Base-by-base conservation (phyloP, 1,139 yeast species). In the Pichia sp. region DNA sequence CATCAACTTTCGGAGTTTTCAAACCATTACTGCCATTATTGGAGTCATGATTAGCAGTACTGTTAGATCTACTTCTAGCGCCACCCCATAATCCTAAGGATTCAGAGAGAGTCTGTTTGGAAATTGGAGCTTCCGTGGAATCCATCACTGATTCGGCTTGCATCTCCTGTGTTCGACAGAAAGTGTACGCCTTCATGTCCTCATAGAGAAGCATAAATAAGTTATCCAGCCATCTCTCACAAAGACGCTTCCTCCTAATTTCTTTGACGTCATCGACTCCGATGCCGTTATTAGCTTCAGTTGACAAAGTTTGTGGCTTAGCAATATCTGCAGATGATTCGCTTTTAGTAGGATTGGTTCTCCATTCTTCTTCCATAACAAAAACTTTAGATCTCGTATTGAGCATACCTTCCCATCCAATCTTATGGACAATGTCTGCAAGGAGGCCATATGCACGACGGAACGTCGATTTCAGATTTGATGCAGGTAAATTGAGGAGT, bases 211-310 rank as follows among this genome's bases (percentile, higher is more conserved):
- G 58, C 79, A 73, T 74, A 50, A 74, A 74, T 44, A 74, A 60
- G 52, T 74, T 73, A 53, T 74, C 81, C 41, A 74, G 62, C 81
- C 81, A 74, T 49, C 79, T 64, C 53, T 74, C 80, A 60, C 81
- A 74, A 38, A 74, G 62, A 45, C 79, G 58, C 48, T 74, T 74
- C 52, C 65, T 68, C 13, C 34, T 29, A 16, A 39, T 22, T 22
- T 37, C 40, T 13, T 26, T 34, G n/a, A n/a, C 19, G 3, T n/a
- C 7, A 18, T 13, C 15, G 8, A 8, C 9, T 1, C 16, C n/a
- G 20, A 14, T 14, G n/a, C 10, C 22, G 14, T 30, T 17, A 12
- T 14, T 16, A 6, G 18, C 14, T 14, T 14, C 27, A 11, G 14
- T 11, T 4, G 27, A 25, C n/a, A n/a, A n/a, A n/a, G n/a, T n/a